Evolutionary conservation across 208 protist genomes (phyloP).

Genomic region (Trypanosoma platydactyli): DNA sequence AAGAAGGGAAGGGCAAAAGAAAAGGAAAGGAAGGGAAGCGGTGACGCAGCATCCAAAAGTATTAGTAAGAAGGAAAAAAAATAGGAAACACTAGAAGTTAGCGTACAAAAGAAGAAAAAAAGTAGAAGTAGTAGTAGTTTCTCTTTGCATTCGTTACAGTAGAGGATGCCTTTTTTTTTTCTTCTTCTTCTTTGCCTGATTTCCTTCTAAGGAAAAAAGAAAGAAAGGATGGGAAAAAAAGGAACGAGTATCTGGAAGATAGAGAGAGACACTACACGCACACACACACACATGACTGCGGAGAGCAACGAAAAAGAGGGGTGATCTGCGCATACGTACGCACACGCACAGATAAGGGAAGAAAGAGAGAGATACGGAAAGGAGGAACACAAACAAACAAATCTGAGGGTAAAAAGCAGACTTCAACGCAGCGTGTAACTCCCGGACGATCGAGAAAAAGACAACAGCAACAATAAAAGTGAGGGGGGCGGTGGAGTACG

Average conservation of each 20-base stretch:
- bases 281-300: background rate
- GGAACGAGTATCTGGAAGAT: background rate
- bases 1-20: background rate
- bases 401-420: background rate
- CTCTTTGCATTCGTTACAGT: background rate
- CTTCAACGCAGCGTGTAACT: no score
- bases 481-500: background rate
- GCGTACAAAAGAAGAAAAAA: no score
- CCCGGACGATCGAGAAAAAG: no score
- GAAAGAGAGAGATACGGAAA: background rate
- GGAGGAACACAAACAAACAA: conserved; percentile 1
- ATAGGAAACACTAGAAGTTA: background rate
- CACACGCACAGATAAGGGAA: conserved; percentile 5
- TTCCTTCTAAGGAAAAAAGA: background rate
- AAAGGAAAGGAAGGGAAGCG: background rate
- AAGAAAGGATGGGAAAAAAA: conserved; percentile 4
- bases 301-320: background rate
- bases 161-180: conserved; percentile 3
- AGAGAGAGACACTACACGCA: no score
- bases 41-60: background rate
- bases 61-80: background rate
- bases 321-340: background rate
- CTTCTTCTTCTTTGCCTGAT: conserved; percentile 1
- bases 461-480: background rate
- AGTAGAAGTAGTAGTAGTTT: no score